Evolutionary conservation across 495 filamentous ascomycete species (phyloP).

Genomic region (Entonaema liquescens): DNA sequence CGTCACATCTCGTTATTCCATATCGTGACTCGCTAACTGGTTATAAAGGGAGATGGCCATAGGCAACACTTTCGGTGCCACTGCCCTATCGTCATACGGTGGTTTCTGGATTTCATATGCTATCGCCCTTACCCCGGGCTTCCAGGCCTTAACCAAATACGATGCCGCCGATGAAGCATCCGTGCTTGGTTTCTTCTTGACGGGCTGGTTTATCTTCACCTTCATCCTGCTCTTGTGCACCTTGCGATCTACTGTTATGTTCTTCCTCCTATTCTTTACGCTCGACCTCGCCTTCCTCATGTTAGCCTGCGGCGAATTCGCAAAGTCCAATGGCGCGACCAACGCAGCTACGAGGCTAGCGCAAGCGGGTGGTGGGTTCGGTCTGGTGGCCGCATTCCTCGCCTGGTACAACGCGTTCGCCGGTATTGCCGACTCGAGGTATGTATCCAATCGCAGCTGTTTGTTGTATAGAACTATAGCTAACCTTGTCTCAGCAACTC

Average conservation of each 20-base stretch:
- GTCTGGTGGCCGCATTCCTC: constrained; percentile 85
- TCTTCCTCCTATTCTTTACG: constrained; percentile 94
- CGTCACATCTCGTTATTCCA: not conserved
- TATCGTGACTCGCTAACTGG: constrained; percentile 2
- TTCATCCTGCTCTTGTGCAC: constrained; percentile 87
- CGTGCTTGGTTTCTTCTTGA: constrained; percentile 85
- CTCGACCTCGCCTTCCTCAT: constrained; percentile 93
- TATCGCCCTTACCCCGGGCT: constrained; percentile 86
- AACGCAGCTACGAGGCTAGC: constrained; percentile 54
- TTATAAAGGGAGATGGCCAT: constrained; percentile 91
- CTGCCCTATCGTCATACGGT: constrained; percentile 94
- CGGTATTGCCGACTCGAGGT: constrained; percentile 92
- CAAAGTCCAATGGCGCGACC: constrained; percentile 45
- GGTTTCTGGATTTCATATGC: constrained; percentile 96
- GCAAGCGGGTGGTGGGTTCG: constrained; percentile 89
- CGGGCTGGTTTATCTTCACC: constrained; percentile 99
- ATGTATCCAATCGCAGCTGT: constrained; percentile 30
- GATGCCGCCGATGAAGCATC: constrained; percentile 52
- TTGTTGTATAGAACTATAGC: not conserved
- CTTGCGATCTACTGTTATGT: constrained; percentile 90
- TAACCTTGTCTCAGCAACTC: constrained; percentile 64
- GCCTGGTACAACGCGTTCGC: constrained; percentile 98
- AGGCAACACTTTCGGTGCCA: constrained; percentile 97
- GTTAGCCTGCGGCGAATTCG: constrained; percentile 78
- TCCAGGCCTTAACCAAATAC: constrained; percentile 65